These are phyloP conservation scores for Fragaria nilgerrensis DNA, from an alignment of 306 rosid species.

Conservation along the genomic window DNA sequence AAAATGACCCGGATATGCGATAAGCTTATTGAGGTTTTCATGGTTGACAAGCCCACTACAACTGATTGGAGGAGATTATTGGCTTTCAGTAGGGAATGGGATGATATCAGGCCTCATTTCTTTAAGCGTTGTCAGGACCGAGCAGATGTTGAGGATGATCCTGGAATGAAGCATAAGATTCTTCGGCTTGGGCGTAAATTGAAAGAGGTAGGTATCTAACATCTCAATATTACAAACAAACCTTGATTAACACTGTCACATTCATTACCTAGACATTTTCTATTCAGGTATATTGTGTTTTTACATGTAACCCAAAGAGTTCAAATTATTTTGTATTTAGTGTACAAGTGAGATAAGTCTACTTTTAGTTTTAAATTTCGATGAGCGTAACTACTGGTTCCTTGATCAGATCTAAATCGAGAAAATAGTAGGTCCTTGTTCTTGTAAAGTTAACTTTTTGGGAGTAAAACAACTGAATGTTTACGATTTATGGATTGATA, in stretches of 20 bases:
- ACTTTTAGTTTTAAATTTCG: background rate
- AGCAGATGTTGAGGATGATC: constrained; percentile 54
- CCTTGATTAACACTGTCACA: background rate
- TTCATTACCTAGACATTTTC: background rate
- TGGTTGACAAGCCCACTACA: constrained; percentile 85
- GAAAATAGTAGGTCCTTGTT: background rate
- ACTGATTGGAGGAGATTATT: constrained; percentile 82
- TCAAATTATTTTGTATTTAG: background rate
- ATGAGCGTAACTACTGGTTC: background rate
- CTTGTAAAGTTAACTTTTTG: background rate
- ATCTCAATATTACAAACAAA: background rate
- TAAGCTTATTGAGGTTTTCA: constrained; percentile 83
- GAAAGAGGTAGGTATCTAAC: constrained; percentile 57
- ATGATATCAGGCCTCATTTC: constrained; percentile 70
- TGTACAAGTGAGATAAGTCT: background rate
- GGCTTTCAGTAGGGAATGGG: constrained; percentile 85
- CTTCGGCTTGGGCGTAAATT: constrained; percentile 81
- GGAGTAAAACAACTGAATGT: background rate
- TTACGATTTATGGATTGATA: background rate
- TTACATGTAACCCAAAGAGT: background rate
- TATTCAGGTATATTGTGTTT: background rate
- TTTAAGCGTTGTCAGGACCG: constrained; percentile 52
- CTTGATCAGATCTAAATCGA: background rate
- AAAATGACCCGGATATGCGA: constrained; percentile 62
- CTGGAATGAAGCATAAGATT: constrained; percentile 63